Evolutionary conservation across 768 basidiomycete genomes (phyloP).

Genomic region (Tylopilus plumbeoviolaceoides): DNA sequence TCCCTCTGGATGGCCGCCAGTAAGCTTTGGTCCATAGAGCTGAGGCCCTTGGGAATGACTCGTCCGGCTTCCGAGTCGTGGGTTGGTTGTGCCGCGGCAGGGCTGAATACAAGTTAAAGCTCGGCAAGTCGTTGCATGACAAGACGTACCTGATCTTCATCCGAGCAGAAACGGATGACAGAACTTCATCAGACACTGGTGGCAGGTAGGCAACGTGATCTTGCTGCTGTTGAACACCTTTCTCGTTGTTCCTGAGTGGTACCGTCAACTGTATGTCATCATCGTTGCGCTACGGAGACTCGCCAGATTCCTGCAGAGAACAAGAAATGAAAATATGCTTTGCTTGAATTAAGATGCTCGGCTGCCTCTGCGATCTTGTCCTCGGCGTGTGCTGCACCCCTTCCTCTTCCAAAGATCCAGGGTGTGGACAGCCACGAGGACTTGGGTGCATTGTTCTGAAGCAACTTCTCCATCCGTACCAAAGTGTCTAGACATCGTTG

Average conservation of each 20-base stretch:
- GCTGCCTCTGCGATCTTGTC: not conserved
- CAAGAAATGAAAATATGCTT: not conserved
- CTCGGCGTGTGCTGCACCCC: too few species aligned
- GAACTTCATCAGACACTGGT: too few species aligned
- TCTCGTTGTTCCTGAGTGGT: conserved; percentile 2
- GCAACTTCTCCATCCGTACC: not conserved
- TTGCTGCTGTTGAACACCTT: not conserved
- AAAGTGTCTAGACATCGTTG: not conserved
- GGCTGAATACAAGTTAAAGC: not conserved
- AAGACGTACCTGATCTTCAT: not conserved
- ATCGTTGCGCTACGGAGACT: too few species aligned
- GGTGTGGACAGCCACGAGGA: not conserved
- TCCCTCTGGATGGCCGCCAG: not conserved
- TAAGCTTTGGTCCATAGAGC: not conserved
- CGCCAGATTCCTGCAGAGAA: conserved; percentile 2
- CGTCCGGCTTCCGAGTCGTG: too few species aligned
- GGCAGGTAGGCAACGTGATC: too few species aligned
- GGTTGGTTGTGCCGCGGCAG: too few species aligned
- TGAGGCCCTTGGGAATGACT: not conserved
- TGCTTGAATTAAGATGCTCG: not conserved
- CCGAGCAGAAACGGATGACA: too few species aligned
- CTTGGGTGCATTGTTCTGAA: not conserved
- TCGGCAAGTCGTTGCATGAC: not conserved
- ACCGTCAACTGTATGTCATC: not conserved
- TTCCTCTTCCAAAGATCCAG: not conserved